These are phyloP conservation scores for Galium porrigens DNA, from an alignment of 305 asterid species.

Conservation along the genomic window DNA sequence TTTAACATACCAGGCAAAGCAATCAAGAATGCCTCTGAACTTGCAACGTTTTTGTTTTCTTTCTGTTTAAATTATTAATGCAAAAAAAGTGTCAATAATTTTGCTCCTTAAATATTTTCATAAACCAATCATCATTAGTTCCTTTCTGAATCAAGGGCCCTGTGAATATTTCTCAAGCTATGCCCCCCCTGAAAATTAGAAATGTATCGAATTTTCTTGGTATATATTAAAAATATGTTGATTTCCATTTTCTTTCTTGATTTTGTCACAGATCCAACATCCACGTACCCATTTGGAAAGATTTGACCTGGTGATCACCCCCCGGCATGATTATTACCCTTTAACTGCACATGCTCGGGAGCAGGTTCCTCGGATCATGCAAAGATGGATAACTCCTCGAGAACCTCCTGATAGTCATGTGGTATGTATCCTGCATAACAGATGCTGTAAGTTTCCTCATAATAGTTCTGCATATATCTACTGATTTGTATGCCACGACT, in stretches of 20 bases:
- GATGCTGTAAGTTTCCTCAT: not conserved
- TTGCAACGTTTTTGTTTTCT: not conserved
- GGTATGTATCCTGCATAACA: conserved; percentile 33
- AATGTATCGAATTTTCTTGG: not conserved
- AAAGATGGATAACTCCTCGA: conserved; percentile 74
- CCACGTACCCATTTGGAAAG: conserved; percentile 80
- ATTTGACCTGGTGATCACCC: conserved; percentile 87
- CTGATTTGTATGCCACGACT: conserved; percentile 5
- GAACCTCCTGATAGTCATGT: conserved; percentile 66
- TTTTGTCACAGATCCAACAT: conserved; percentile 76
- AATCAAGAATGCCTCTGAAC: not conserved
- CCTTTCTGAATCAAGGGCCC: not conserved
- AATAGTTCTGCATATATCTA: not conserved
- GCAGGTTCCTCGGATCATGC: conserved; percentile 73
- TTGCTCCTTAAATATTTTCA: not conserved
- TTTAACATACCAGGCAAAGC: not conserved
- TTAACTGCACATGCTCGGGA: conserved; percentile 61
- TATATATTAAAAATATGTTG: not conserved
- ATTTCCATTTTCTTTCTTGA: conserved; percentile 1
- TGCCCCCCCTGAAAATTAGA: not conserved
- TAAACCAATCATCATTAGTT: not conserved
- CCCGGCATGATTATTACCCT: conserved; percentile 80
- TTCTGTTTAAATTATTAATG: not conserved
- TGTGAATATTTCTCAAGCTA: not conserved
- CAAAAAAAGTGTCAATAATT: not conserved